These are phyloP conservation scores for Mycena capillaripes DNA, from an alignment of 768 basidiomycete genomes.

Conservation along the genomic window DNA sequence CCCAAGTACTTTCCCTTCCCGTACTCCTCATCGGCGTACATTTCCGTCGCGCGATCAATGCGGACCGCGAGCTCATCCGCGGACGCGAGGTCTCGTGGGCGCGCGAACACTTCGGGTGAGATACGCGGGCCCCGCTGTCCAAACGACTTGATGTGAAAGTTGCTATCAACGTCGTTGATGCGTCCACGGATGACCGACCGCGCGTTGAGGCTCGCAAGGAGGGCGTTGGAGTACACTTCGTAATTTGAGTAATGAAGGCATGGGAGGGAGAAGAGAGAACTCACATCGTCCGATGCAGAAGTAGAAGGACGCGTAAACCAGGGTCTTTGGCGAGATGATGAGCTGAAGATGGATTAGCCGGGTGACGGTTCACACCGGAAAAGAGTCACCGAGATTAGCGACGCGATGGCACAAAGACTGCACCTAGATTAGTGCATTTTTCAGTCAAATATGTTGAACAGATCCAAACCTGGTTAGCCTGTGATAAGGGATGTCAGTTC, in stretches of 20 bases:
- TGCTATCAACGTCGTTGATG: conserved; percentile 36
- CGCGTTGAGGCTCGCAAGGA: conserved; percentile 41
- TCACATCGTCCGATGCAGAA: conserved; percentile 51
- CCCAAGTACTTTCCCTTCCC: not conserved
- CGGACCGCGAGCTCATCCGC: conserved; percentile 19
- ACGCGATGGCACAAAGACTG: conserved; percentile 62
- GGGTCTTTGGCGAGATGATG: conserved; percentile 40
- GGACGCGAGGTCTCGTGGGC: not conserved
- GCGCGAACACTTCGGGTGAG: conserved; percentile 29
- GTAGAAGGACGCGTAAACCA: conserved; percentile 50
- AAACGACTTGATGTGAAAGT: conserved; percentile 33
- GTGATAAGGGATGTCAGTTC: conserved; percentile 17
- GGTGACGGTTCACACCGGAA: not conserved
- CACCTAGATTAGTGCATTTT: not conserved
- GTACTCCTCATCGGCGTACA: conserved; percentile 11
- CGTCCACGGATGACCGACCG: conserved; percentile 30
- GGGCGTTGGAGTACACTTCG: conserved; percentile 46
- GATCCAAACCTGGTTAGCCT: conserved; percentile 53
- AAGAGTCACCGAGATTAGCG: conserved; percentile 59
- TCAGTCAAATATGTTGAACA: not conserved
- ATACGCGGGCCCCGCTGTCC: not conserved
- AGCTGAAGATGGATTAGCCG: conserved; percentile 34
- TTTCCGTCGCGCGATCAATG: conserved; percentile 18
- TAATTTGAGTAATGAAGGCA: not conserved
- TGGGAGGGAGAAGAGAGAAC: conserved; percentile 6